These are phyloP conservation scores for Coriaria nepalensis DNA, from an alignment of 306 rosid species.

Conservation along the genomic window DNA sequence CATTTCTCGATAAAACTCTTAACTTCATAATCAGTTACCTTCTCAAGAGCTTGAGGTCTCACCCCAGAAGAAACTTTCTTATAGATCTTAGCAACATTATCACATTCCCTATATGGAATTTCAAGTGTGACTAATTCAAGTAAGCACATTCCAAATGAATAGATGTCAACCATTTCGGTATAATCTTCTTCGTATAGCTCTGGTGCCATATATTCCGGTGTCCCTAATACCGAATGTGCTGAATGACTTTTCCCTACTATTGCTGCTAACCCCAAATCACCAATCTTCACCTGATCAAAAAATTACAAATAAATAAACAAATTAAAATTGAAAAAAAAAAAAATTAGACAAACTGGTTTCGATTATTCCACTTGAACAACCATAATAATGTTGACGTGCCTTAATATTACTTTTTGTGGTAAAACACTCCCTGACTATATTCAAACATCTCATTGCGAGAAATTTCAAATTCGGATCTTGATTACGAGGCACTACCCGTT, in stretches of 20 bases:
- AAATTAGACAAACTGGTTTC: too few relatives aligned
- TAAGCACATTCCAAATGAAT: slow-evolving; percentile 85
- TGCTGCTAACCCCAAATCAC: slow-evolving; percentile 88
- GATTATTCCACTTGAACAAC: too few relatives aligned
- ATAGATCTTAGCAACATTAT: slow-evolving; percentile 70
- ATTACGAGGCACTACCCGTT: too few relatives aligned
- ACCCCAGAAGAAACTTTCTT: slow-evolving; percentile 64
- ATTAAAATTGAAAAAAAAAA: too few relatives aligned
- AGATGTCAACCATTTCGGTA: slow-evolving; percentile 84
- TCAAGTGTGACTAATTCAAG: slow-evolving; percentile 80
- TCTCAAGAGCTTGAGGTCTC: slow-evolving; percentile 52
- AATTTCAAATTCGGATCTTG: too few relatives aligned
- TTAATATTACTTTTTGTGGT: too few relatives aligned
- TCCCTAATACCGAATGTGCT: slow-evolving; percentile 82
- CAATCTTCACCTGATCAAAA: slow-evolving; percentile 62
- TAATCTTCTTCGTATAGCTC: slow-evolving; percentile 76
- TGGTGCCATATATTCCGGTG: slow-evolving; percentile 92
- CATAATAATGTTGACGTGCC: too few relatives aligned
- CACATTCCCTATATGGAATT: slow-evolving; percentile 79
- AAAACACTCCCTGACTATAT: too few relatives aligned
- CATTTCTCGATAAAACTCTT: slow-evolving; percentile 66
- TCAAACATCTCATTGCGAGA: too few relatives aligned
- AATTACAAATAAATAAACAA: too few relatives aligned
- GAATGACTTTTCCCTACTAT: slow-evolving; percentile 63
- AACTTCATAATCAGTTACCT: slow-evolving; percentile 48